phyloP scores from a whole-genome alignment of 169 alveolate genomes.

The Cryptosporidium canis region DNA sequence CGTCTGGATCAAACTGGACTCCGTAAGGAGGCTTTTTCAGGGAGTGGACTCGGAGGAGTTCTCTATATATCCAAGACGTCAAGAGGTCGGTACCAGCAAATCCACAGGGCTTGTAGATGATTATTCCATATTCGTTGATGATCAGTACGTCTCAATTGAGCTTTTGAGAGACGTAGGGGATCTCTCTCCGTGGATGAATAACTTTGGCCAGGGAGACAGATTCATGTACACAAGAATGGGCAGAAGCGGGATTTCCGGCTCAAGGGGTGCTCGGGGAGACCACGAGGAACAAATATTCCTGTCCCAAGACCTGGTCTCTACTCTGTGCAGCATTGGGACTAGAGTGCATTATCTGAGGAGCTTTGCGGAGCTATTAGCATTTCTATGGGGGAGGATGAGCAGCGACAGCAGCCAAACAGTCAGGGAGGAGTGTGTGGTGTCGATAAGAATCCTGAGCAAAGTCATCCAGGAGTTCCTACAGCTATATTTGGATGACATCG shows the following conservation, averaged over 20 bases:
- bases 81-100: neutral
- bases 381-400: neutral
- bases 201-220: slow-evolving; percentile 16
- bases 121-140: slow-evolving; percentile 3
- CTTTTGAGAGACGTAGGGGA: slow-evolving; percentile 3
- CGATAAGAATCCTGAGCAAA: neutral
- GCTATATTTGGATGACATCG: neutral
- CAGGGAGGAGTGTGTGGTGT: neutral
- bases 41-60: slow-evolving; percentile 57
- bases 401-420: neutral
- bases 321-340: slow-evolving; percentile 29
- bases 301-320: slow-evolving; percentile 12
- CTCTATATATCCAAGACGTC: slow-evolving; percentile 4
- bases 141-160: neutral
- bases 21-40: slow-evolving; percentile 34
- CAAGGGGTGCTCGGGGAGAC: too few species aligned
- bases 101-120: neutral
- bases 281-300: neutral
- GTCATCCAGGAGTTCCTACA: neutral
- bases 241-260: neutral
- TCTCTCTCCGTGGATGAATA: slow-evolving; percentile 57
- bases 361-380: neutral
- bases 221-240: neutral
- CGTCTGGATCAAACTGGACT: slow-evolving; percentile 4
- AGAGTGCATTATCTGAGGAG: slow-evolving; percentile 29